These are phyloP conservation scores for Guyanaporus albipodus DNA, from an alignment of 768 basidiomycete species.

Conservation along the genomic window DNA sequence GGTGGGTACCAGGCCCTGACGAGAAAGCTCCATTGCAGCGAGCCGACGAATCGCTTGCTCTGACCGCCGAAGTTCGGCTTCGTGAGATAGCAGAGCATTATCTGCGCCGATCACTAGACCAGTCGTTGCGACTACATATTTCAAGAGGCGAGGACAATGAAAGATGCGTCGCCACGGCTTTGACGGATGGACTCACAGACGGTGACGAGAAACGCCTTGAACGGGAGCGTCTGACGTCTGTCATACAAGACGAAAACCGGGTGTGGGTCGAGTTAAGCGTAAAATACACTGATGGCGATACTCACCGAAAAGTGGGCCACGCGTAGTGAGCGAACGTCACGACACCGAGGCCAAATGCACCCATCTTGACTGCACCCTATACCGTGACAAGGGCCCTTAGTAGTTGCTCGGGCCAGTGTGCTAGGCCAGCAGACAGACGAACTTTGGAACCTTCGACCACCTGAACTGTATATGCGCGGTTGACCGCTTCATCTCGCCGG, in stretches of 20 bases:
- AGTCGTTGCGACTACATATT: conserved; percentile 48
- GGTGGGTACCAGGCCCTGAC: conserved; percentile 71
- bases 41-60: conserved; percentile 69
- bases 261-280: conserved; percentile 1
- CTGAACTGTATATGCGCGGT: conserved; percentile 57
- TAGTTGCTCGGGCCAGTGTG: not conserved
- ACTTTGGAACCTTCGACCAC: conserved; percentile 56
- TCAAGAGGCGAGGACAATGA: not conserved
- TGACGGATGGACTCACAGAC: conserved; percentile 46
- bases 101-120: conserved; percentile 78
- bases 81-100: conserved; percentile 66
- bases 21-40: conserved; percentile 71
- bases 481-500: conserved; percentile 49
- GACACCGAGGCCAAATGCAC: conserved; percentile 54
- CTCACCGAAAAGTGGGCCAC: conserved; percentile 73
- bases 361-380: conserved; percentile 53
- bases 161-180: too few species aligned
- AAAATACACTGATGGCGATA: not conserved
- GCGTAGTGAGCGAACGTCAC: conserved; percentile 60
- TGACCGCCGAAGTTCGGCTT: conserved; percentile 57
- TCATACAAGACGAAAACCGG: not conserved
- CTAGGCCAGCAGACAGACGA: conserved; percentile 19
- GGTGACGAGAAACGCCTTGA: conserved; percentile 77
- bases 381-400: not conserved
- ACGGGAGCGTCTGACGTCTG: conserved; percentile 75